A percentile compares a stretch with the other conserved stretches of the same genome.
Evolutionary conservation across 1,284 basidiomycete genomes (phyloP).

Genomic region (Fomitiporia mediterranea): DNA sequence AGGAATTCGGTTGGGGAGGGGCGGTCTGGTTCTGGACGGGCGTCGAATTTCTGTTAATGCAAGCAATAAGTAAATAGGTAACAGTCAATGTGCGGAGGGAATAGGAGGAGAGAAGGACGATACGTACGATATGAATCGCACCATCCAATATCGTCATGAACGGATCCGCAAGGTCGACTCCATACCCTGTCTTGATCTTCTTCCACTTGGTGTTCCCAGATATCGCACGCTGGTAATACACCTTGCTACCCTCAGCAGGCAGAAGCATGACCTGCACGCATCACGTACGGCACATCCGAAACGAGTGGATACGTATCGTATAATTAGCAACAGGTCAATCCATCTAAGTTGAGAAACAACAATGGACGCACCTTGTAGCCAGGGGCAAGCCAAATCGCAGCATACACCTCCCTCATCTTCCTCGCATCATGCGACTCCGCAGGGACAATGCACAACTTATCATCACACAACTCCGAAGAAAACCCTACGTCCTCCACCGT

Average conservation of each 20-base stretch:
- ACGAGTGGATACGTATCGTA: neutral
- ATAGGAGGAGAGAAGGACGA: neutral
- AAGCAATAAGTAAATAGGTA: neutral
- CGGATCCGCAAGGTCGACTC: slow-evolving; percentile 9
- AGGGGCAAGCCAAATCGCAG: slow-evolving; percentile 7
- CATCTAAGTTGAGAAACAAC: neutral
- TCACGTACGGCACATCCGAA: too few species aligned
- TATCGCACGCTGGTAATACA: slow-evolving; percentile 10
- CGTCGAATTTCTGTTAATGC: slow-evolving; percentile 1
- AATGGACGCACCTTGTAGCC: slow-evolving; percentile 4
- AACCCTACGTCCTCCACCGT: neutral
- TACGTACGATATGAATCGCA: slow-evolving; percentile 8
- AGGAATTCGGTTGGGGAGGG: neutral
- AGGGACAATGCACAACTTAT: slow-evolving; percentile 3
- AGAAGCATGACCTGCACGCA: slow-evolving; percentile 6
- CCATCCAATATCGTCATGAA: slow-evolving; percentile 5
- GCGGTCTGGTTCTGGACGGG: neutral
- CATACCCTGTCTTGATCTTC: neutral
- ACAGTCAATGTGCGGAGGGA: neutral
- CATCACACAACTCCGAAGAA: neutral
- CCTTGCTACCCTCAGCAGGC: slow-evolving; percentile 4
- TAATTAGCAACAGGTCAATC: neutral
- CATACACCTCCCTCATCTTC: neutral
- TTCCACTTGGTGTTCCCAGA: neutral
- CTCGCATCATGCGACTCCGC: neutral